Base-by-base conservation (phyloP, 495 filamentous ascomycete species). In the Hyaloscypha variabilis region DNA sequence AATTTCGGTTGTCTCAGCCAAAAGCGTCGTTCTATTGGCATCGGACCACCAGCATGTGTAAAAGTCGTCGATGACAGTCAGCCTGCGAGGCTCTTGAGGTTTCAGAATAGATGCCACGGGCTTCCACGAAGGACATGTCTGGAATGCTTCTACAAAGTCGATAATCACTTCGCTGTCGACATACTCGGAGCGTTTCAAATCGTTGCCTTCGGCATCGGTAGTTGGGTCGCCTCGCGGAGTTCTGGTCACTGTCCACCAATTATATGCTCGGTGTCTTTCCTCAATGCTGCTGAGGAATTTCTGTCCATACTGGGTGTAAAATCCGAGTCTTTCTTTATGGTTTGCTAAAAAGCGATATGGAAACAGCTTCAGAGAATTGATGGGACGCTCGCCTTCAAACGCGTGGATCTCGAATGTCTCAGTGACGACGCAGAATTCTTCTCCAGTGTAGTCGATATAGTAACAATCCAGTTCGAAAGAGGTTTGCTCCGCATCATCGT, bases 131-230 rank as follows among this genome's bases (percentile, higher is more conserved):
- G 74, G 72, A 25, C 69, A 70, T 24, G 69, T 67, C 63, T 79
- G 71, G 55, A 75, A 83, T 0, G 79, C 83, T 50, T 80, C 75
- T 10, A 70, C 71, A 57, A 82, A 78, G 57, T 85, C 83, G 17
- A 84, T 75, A 13, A 85, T 80, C 53, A 84, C 77, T 34, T 83
- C 75, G 65, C 82, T 79, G 14, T 84, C 77, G 6, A 85, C 68
- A 34, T 75, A 72, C 55, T 77, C 70, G 8, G 73, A 66, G 26
- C 76, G 76, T 25, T 76, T 62, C 14, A 74, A 59, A 30, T 72
- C 63, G 60, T 72, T 71, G 0, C 69, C 59, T 1, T 73, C 68
- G 1, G 58, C 25, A 1, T 72, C 68, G 0, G 8, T 29, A 11
- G 58, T 70, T 51, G 71, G 69, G 25, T 17, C 5, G 26, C 13